Conservation (phyloP, 2,329 filamentous ascomycete genomes). For the Pseudogymnoascus sp. region DNA sequence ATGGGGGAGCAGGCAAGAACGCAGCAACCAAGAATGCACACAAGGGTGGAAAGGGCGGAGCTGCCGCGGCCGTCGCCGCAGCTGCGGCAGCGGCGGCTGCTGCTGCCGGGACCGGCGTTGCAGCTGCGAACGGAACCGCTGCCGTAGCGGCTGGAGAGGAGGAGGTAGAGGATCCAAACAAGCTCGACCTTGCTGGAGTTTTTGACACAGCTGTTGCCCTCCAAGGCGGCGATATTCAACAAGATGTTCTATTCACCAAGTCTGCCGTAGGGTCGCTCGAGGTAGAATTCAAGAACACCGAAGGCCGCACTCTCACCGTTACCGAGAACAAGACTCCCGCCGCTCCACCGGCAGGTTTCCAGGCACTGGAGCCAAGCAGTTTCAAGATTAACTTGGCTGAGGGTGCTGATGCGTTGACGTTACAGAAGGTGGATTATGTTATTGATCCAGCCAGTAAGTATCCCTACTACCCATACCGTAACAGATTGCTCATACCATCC, state of each 20-base stretch:
- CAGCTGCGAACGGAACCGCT: conserved; percentile 11
- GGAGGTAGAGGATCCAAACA: conserved; percentile 20
- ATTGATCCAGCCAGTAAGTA: conserved; percentile 29
- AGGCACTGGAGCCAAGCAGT: conserved; percentile 30
- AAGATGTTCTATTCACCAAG: conserved; percentile 28
- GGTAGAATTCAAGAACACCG: conserved; percentile 32
- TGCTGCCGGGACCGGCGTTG: conserved; percentile 19
- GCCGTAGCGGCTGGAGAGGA: conserved; percentile 7
- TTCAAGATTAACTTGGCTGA: conserved; percentile 31
- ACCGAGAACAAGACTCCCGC: conserved; percentile 31
- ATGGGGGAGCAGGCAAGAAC: not conserved
- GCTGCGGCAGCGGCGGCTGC: conserved; percentile 13
- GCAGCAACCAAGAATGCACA: not conserved
- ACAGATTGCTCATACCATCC: not conserved
- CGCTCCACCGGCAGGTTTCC: conserved; percentile 30
- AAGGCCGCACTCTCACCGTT: conserved; percentile 29
- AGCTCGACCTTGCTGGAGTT: conserved; percentile 26
- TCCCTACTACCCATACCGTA: not conserved
- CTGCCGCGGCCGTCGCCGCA: not conserved
- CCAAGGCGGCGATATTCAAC: conserved; percentile 27
- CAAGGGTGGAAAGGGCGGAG: not conserved
- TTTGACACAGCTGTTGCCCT: conserved; percentile 27
- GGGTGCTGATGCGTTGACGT: conserved; percentile 24
- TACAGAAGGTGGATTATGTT: conserved; percentile 35
- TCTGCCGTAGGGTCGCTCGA: conserved; percentile 29